These are phyloP conservation scores for Erythrobasidium yunnanense DNA, from an alignment of 768 basidiomycete genomes.

Conservation along the genomic window DNA sequence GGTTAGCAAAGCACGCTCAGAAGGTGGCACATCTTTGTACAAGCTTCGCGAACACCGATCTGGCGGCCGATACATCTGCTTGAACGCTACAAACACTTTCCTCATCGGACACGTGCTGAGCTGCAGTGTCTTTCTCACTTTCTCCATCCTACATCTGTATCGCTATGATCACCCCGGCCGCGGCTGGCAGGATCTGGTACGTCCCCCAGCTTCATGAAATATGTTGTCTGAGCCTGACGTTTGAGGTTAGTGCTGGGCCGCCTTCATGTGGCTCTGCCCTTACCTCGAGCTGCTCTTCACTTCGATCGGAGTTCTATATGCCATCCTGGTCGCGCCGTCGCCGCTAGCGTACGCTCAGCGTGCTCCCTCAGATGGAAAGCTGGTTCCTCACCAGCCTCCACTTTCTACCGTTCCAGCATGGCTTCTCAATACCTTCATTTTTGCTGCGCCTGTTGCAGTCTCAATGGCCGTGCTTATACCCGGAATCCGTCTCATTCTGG, in stretches of 20 bases:
- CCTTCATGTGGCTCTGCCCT: slow-evolving; percentile 13
- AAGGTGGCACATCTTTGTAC: background rate
- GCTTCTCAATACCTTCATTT: slow-evolving; percentile 7
- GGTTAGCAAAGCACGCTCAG: background rate
- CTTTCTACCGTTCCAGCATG: background rate
- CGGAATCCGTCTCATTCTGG: background rate
- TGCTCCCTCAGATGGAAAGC: background rate
- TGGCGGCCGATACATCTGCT: slow-evolving; percentile 17
- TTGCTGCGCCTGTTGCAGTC: background rate
- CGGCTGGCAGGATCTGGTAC: slow-evolving; percentile 3
- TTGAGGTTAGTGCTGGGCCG: no score
- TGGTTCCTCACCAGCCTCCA: background rate
- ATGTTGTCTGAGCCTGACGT: no score
- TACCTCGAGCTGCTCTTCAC: slow-evolving; percentile 3
- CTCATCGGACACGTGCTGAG: background rate
- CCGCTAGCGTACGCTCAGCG: background rate
- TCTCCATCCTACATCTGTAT: background rate
- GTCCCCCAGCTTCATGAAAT: no score
- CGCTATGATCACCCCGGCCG: background rate
- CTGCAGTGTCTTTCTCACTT: background rate
- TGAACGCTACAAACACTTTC: slow-evolving; percentile 15
- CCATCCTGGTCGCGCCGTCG: slow-evolving; percentile 7
- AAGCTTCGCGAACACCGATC: slow-evolving; percentile 14
- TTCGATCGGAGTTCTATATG: slow-evolving; percentile 2
- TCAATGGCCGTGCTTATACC: background rate